Conservation (phyloP, 805 yeast species). For the Cyberlindnera euphorbiiphila region DNA sequence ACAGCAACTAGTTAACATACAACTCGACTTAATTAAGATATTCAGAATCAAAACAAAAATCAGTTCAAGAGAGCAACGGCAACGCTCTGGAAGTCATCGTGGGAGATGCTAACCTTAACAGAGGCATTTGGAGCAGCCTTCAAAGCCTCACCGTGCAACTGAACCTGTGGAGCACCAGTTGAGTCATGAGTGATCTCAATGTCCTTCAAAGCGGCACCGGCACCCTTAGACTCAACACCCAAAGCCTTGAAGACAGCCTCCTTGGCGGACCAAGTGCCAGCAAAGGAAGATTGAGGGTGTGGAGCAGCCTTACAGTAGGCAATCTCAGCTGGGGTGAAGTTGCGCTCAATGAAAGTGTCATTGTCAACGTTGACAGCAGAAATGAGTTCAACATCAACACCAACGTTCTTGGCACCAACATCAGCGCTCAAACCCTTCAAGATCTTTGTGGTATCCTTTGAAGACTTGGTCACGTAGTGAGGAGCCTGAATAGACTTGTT, state of each 20-base stretch:
- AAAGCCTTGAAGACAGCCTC: conserved; percentile 98
- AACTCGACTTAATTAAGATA: background rate
- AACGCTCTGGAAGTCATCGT: conserved; percentile 94
- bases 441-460: conserved; percentile 61
- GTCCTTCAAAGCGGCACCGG: conserved; percentile 89
- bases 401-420: conserved; percentile 58
- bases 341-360: conserved; percentile 86
- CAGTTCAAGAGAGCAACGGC: conserved; percentile 76
- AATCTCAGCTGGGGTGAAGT: conserved; percentile 81
- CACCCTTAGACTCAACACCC: conserved; percentile 86
- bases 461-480: conserved; percentile 41
- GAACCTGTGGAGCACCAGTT: conserved; percentile 73
- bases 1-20: too few species aligned
- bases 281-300: conserved; percentile 80
- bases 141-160: conserved; percentile 71
- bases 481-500: conserved; percentile 47
- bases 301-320: conserved; percentile 73
- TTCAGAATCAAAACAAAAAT: background rate
- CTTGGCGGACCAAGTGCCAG: conserved; percentile 99
- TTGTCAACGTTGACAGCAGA: conserved; percentile 79
- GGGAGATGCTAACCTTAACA: conserved; percentile 88
- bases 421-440: conserved; percentile 51
- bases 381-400: conserved; percentile 94
- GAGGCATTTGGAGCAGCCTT: conserved; percentile 65
- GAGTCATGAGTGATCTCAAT: conserved; percentile 78